phyloP scores from a whole-genome alignment of 805 yeast species.

The Kluyveromyces siamensis region DNA sequence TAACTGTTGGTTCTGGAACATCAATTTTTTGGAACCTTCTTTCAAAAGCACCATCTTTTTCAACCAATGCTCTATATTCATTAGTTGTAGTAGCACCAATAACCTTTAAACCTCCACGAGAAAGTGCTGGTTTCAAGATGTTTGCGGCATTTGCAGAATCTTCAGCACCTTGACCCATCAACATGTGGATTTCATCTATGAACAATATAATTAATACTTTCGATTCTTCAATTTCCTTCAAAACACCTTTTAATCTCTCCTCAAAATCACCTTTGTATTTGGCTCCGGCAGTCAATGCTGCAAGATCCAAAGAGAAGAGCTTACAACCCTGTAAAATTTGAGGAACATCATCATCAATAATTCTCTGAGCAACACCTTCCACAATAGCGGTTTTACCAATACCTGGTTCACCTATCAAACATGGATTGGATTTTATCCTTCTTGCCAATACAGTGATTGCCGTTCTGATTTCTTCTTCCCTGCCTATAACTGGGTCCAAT shows the following conservation, averaged over 20 bases:
- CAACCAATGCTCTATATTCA: conserved; percentile 86
- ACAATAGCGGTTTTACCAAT: conserved; percentile 98
- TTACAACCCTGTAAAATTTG: conserved; percentile 72
- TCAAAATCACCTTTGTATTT: conserved; percentile 98
- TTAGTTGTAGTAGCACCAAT: conserved; percentile 96
- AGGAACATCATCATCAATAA: conserved; percentile 93
- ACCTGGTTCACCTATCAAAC: conserved; percentile 97
- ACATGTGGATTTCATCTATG: conserved; percentile 97
- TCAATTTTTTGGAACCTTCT: conserved; percentile 97
- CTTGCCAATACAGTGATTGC: conserved; percentile 94
- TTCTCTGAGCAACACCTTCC: conserved; percentile 97
- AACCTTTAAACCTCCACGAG: conserved; percentile 93
- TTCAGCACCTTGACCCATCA: conserved; percentile 97
- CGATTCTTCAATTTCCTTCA: conserved; percentile 86
- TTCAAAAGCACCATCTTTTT: conserved; percentile 97
- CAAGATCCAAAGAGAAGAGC: conserved; percentile 83
- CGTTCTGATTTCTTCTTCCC: conserved; percentile 96
- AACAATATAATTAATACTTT: conserved; percentile 79
- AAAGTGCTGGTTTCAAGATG: conserved; percentile 91
- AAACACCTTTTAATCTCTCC: conserved; percentile 93
- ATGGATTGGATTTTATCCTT: conserved; percentile 94
- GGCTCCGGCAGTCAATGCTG: conserved; percentile 97
- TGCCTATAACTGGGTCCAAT: conserved; percentile 95
- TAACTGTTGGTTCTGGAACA: conserved; percentile 85
- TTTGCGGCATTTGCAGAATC: conserved; percentile 83